phyloP scores from a whole-genome alignment of 2,329 filamentous ascomycete genomes.

The Aspergillus versicolor region DNA sequence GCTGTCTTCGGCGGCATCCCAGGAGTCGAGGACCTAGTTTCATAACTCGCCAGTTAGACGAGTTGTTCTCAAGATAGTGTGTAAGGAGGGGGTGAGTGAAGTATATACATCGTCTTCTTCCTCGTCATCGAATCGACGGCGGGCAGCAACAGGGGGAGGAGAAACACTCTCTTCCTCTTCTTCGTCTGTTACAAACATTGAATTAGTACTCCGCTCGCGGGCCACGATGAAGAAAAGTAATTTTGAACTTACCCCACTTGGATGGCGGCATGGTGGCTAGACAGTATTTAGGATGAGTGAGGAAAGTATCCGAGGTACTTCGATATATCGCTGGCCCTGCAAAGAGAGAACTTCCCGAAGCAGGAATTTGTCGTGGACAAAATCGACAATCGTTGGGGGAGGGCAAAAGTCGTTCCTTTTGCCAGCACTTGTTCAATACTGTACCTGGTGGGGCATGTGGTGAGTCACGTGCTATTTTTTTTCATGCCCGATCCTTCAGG shows the following conservation, averaged over 20 bases:
- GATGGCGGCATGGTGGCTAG: conserved; percentile 45
- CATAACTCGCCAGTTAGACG: not conserved
- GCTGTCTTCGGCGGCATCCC: conserved; percentile 95
- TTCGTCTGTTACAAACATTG: conserved; percentile 30
- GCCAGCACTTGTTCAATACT: conserved; percentile 5
- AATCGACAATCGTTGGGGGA: conserved; percentile 1
- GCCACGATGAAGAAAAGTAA: not conserved
- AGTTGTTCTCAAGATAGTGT: not conserved
- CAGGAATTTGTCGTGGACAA: conserved; percentile 5
- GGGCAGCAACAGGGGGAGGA: conserved; percentile 47
- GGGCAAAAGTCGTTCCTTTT: conserved; percentile 13
- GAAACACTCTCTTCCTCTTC: conserved; percentile 59
- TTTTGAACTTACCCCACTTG: conserved; percentile 48
- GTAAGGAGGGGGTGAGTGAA: not conserved
- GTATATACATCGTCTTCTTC: conserved; percentile 75
- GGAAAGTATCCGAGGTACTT: not conserved
- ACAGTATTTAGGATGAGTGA: conserved; percentile 14
- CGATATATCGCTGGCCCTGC: not conserved
- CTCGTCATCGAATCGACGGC: conserved; percentile 86
- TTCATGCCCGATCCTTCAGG: conserved; percentile 18
- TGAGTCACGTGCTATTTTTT: conserved; percentile 17
- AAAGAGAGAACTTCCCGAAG: not conserved
- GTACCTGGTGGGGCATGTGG: conserved; percentile 19
- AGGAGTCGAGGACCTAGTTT: conserved; percentile 81
- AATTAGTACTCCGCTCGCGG: conserved; percentile 7